Evolutionary conservation across 495 filamentous ascomycete genomes (phyloP), one percentile per base, ranked within the genome.

Genomic region (Aspergillus wentii): DNA sequence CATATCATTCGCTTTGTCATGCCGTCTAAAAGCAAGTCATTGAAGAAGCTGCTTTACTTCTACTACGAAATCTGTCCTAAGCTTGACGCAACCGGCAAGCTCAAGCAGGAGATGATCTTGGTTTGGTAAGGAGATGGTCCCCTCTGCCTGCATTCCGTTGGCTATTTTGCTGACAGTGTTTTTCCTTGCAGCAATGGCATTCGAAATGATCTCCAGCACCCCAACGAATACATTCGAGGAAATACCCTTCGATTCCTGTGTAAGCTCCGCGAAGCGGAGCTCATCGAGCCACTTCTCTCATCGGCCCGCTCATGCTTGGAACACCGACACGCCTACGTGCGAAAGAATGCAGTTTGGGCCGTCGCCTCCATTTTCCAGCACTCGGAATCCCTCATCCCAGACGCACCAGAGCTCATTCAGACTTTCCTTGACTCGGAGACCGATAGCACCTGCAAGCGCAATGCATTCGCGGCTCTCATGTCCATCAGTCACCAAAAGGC

Each of bases 21-120:
- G 94, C 94, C 94, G 1, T 91, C 88, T 40, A 95, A 86, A 71
- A 87, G 82, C 67, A 97, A 97, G 65, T 69, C 80, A n/a, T 71
- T 99, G 51, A 99, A 99, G 77, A 97, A 97, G 69, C 69, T 99
- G 28, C 76, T 99, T 11, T 99, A 99, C 67, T 91, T 97, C 64
- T 99, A 96, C 71, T 95, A 96, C 64, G 94, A 99, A 66, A 91
- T 97, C 52, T 97, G 92, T 61, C 94, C 94, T 17, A 99, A 99
- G 62, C 82, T 82, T 28, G 94, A 97, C 62, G 70, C 81, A 17
- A 79, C 68, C 46, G 94, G 94, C 52, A 97, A 96, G 73, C 68
- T 97, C 37, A 94, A 95, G 76, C 92, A 97, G 65, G 94, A 99
- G 75, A 95, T 94, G 85, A 97, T 99, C 62, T 73, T 99, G 54